Base-by-base conservation (phyloP, 2,329 filamentous ascomycete species). In the Purpureocillium lavendulum region DNA sequence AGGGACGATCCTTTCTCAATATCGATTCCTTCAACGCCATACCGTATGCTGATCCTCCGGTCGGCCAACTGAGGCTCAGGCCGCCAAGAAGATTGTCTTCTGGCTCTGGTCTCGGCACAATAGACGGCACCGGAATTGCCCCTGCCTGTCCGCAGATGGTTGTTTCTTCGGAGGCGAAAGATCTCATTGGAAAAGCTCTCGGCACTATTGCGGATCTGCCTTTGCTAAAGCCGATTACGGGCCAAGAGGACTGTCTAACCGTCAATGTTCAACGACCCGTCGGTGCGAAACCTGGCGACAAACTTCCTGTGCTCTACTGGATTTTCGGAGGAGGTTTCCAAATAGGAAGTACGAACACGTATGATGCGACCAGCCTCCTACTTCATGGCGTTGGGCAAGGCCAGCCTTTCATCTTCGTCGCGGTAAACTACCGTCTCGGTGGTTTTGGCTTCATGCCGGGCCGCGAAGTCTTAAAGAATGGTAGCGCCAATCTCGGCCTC, bases 391-490 rank as follows among this genome's bases (percentile, higher is more conserved):
- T 75, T 30, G 43, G 53, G 3, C 57, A 61, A 38, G 33, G 48
- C 1, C 58, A 60, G 59, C 80, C 82, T 0, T 78, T 90, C 45
- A 62, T 94, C 35, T 85, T 81, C 39, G 84, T 90, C 0, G 74
- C 80, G 0, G 77, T 89, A 53, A 89, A 88, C 62, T 89, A 94
- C 60, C 80, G 84, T 2, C 66, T 85, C 1, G 82, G 75, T 7
- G 83, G 78, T 0, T 88, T 87, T 44, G 85, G 84, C 0, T 88
- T 87, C 61, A 54, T 88, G 55, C 72, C 77, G 0, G 83, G 83
- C 7, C 73, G 72, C 38, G 82, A 87, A 55, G 69, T 87, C 33
- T 64, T 81, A 3, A 66, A 68, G 4, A 82, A 86, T 44, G 82
- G 82, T 2, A 71, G 79, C 2, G 60, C 80, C 3, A 90, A 89